Conservation (phyloP, 306 rosid genomes). For the Psophocarpus tetragonolobus region DNA sequence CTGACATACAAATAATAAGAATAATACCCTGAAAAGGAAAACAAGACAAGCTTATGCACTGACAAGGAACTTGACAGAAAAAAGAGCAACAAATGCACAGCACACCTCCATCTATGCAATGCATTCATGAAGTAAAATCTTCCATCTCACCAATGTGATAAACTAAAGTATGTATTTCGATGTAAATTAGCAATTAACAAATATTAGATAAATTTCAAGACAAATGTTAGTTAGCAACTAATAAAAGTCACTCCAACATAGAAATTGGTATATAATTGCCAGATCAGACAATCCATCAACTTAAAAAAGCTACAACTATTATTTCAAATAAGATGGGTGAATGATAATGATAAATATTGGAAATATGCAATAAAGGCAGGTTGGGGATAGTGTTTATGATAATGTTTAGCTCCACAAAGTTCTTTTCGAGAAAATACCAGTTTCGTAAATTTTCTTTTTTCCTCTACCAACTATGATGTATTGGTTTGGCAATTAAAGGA, state of each 20-base stretch:
- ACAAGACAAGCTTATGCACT: conserved; percentile 31
- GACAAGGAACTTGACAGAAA: background rate
- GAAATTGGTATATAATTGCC: background rate
- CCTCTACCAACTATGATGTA: background rate
- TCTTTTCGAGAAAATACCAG: background rate
- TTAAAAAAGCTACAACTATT: background rate
- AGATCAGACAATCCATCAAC: background rate
- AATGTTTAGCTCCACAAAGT: background rate
- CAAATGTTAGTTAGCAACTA: no score
- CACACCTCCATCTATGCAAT: background rate
- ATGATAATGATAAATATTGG: background rate
- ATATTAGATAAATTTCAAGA: no score
- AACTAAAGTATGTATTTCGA: background rate
- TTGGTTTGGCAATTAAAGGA: background rate
- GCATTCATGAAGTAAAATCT: conserved; percentile 2
- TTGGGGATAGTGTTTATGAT: background rate
- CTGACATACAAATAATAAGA: conserved; percentile 61
- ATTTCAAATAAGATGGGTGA: conserved; percentile 7
- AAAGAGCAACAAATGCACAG: conserved; percentile 1
- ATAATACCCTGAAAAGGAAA: conserved; percentile 69
- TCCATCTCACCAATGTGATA: conserved; percentile 2
- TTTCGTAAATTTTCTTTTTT: background rate
- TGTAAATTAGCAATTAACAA: background rate
- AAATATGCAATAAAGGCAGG: no score
- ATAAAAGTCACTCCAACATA: background rate